Evolutionary conservation across 805 yeast genomes (phyloP).

Genomic region (Wickerhamomyces xylosicus): DNA sequence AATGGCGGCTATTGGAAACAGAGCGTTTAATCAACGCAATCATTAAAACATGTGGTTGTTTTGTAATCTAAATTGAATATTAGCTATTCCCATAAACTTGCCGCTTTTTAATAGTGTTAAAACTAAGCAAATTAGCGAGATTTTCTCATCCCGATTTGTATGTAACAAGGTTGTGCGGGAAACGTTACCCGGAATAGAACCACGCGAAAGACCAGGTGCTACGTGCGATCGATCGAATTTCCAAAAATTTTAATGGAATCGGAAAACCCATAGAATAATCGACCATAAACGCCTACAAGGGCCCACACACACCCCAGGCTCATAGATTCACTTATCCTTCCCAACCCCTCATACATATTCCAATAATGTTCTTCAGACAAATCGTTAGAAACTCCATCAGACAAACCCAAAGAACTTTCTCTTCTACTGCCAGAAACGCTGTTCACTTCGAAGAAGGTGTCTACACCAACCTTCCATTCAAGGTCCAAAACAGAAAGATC

Average conservation of each 20-base stretch:
- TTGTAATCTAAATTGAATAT: too few relatives aligned
- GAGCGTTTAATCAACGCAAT: too few relatives aligned
- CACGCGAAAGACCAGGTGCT: too few relatives aligned
- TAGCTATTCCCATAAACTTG: too few relatives aligned
- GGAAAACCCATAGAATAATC: not conserved
- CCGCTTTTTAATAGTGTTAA: not conserved
- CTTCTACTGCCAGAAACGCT: slow-evolving; percentile 33
- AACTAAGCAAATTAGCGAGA: not conserved
- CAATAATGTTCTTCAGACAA: slow-evolving; percentile 13
- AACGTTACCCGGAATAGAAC: not conserved
- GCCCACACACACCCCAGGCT: not conserved
- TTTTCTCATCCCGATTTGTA: not conserved
- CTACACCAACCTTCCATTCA: slow-evolving; percentile 89
- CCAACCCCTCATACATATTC: not conserved
- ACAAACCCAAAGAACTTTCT: slow-evolving; percentile 34
- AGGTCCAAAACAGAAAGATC: slow-evolving; percentile 85
- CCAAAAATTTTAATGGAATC: not conserved
- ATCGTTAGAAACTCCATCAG: slow-evolving; percentile 23
- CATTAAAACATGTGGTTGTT: too few relatives aligned
- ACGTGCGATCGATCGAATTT: not conserved
- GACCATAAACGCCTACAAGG: not conserved
- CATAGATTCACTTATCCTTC: too few relatives aligned
- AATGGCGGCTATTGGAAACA: too few relatives aligned
- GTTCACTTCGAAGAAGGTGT: slow-evolving; percentile 69
- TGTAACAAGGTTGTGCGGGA: too few relatives aligned